Evolutionary conservation across 2,329 filamentous ascomycete genomes (phyloP).

Genomic region (Colletotrichum noveboracense): DNA sequence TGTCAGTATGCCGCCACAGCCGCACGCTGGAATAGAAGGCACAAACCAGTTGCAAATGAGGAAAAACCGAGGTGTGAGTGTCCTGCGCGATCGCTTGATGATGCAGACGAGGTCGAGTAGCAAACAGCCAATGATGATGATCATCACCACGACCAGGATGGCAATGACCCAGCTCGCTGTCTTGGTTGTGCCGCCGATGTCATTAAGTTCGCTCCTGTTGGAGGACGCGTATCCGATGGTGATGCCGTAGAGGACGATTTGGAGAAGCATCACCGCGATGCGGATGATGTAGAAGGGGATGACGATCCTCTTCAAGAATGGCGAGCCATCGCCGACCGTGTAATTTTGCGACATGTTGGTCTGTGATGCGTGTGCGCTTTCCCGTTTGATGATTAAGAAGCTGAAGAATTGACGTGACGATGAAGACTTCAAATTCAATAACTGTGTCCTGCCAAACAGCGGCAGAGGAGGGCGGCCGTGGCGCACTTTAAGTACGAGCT

Average conservation of each 20-base stretch:
- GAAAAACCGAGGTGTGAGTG: constrained; percentile 35
- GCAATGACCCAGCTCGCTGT: constrained; percentile 21
- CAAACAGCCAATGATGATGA: constrained; percentile 30
- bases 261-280: constrained; percentile 32
- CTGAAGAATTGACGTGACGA: background rate
- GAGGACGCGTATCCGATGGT: constrained; percentile 23
- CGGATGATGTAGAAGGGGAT: constrained; percentile 39
- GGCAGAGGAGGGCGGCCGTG: background rate
- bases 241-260: constrained; percentile 28
- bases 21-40: background rate
- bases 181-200: background rate
- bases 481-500: background rate
- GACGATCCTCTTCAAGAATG: constrained; percentile 38
- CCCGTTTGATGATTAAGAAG: background rate
- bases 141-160: constrained; percentile 27
- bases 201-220: constrained; percentile 20
- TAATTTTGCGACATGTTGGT: constrained; percentile 28
- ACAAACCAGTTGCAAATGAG: constrained; percentile 25
- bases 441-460: background rate
- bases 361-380: background rate
- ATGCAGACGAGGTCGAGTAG: constrained; percentile 35
- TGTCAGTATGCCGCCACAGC: background rate
- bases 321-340: constrained; percentile 33
- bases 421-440: background rate
- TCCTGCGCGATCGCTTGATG: constrained; percentile 34